Conservation (phyloP, 1,284 basidiomycete species). For the Porodaedalea pini region DNA sequence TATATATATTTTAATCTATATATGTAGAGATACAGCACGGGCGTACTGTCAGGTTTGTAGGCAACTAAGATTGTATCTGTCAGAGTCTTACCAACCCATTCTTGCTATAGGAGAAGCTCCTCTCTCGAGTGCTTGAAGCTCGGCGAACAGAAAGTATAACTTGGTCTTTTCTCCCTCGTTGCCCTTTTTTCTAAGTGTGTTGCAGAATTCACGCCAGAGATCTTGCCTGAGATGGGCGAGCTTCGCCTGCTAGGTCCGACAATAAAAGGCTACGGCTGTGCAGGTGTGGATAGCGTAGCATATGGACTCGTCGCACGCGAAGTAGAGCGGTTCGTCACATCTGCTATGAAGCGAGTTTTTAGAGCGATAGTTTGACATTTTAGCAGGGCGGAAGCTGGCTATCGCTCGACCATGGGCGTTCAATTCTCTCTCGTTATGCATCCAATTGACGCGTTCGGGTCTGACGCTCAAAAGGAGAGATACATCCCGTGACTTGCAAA, state of each 20-base stretch:
- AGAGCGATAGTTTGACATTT: not conserved
- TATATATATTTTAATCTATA: constrained; percentile 4
- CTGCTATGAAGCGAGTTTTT: not conserved
- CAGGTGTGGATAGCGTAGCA: constrained; percentile 87
- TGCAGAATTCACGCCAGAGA: constrained; percentile 73
- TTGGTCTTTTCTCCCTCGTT: not conserved
- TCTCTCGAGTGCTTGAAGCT: constrained; percentile 81
- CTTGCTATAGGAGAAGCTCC: constrained; percentile 64
- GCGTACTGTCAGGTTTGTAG: constrained; percentile 75
- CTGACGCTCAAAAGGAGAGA: constrained; percentile 86
- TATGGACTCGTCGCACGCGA: constrained; percentile 94
- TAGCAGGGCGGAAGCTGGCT: constrained; percentile 87
- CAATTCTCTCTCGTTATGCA: constrained; percentile 99
- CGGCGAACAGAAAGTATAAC: constrained; percentile 81
- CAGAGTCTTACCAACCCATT: constrained; percentile 10
- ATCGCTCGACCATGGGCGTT: constrained; percentile 93
- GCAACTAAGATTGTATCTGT: not conserved
- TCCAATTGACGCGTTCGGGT: constrained; percentile 91
- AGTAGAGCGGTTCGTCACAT: constrained; percentile 69
- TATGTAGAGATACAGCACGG: constrained; percentile 76
- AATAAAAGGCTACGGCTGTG: constrained; percentile 92
- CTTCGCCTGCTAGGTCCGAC: constrained; percentile 90
- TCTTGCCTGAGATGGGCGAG: constrained; percentile 90
- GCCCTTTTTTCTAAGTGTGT: not conserved
- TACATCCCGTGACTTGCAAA: constrained; percentile 82